Evolutionary conservation across 164 flowering plant species (phyloP).

Genomic region (Magnolia sinica): DNA sequence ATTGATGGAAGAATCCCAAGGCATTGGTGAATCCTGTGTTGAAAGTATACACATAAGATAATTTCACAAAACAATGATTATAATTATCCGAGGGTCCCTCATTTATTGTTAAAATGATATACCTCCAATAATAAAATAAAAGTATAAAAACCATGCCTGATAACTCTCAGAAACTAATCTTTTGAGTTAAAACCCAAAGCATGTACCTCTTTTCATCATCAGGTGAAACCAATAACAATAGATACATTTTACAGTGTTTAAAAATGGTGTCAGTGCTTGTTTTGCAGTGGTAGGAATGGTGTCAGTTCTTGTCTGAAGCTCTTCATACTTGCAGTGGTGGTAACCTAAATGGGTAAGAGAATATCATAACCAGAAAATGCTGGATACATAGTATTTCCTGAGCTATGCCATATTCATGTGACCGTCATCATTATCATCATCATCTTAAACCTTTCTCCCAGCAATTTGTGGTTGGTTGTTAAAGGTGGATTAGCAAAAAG

Average conservation of each 20-base stretch:
- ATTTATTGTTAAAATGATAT: background rate
- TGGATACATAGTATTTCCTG: background rate
- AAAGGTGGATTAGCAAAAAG: background rate
- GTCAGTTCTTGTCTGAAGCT: too few relatives aligned
- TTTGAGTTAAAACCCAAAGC: background rate
- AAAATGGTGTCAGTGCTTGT: background rate
- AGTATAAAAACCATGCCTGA: background rate
- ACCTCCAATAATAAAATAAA: background rate
- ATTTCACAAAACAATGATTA: too few relatives aligned
- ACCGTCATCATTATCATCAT: background rate
- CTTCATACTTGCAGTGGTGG: too few relatives aligned
- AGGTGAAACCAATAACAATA: too few relatives aligned
- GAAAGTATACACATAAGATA: background rate
- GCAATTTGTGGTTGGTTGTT: background rate
- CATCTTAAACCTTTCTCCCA: too few relatives aligned
- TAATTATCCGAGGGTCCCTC: background rate
- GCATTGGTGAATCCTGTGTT: slow-evolving; percentile 48
- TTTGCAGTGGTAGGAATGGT: background rate
- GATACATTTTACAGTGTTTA: background rate
- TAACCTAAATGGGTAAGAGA: too few relatives aligned
- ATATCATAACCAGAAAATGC: too few relatives aligned
- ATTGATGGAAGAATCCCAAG: slow-evolving; percentile 47
- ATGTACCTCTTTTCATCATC: too few relatives aligned
- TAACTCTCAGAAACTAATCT: background rate
- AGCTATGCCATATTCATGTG: background rate